These are phyloP conservation scores for Diaporthe ampelina DNA, from an alignment of 2,329 filamentous ascomycete species.

Conservation along the genomic window DNA sequence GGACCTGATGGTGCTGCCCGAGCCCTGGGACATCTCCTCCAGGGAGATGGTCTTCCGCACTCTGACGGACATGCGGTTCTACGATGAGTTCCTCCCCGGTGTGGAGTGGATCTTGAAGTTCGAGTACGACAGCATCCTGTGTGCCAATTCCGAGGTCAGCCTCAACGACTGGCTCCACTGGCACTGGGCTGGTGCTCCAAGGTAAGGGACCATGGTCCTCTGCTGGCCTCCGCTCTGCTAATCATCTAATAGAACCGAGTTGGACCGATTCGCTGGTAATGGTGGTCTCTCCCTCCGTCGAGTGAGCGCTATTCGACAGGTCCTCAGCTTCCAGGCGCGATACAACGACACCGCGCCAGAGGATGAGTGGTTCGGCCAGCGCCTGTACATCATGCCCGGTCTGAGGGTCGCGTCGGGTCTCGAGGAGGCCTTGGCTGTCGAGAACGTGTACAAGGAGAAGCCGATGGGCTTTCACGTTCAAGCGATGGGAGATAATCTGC, in stretches of 20 bases:
- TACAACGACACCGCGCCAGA: slow-evolving; percentile 62
- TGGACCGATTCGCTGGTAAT: slow-evolving; percentile 62
- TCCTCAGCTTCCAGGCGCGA: slow-evolving; percentile 63
- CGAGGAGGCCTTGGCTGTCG: slow-evolving; percentile 46
- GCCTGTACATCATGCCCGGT: slow-evolving; percentile 63
- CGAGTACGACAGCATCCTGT: slow-evolving; percentile 69
- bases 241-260: slow-evolving; percentile 12
- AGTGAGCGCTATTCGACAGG: slow-evolving; percentile 66
- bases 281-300: slow-evolving; percentile 67
- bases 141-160: slow-evolving; percentile 63
- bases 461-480: slow-evolving; percentile 73
- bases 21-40: slow-evolving; percentile 63
- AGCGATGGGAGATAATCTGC: slow-evolving; percentile 60
- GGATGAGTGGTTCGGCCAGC: slow-evolving; percentile 69
- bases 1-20: slow-evolving; percentile 64
- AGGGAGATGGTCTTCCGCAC: slow-evolving; percentile 68
- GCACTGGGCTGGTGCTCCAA: slow-evolving; percentile 67
- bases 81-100: slow-evolving; percentile 61
- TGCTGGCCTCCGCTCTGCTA: background rate
- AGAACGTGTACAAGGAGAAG: slow-evolving; percentile 45
- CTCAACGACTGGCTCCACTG: slow-evolving; percentile 66
- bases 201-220: slow-evolving; percentile 53
- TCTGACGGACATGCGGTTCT: slow-evolving; percentile 66
- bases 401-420: slow-evolving; percentile 58
- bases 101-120: slow-evolving; percentile 69